Evolutionary conservation across 305 asterid genomes (phyloP), one percentile per base, ranked within the genome.

Genomic region (Fraxinus greggii): DNA sequence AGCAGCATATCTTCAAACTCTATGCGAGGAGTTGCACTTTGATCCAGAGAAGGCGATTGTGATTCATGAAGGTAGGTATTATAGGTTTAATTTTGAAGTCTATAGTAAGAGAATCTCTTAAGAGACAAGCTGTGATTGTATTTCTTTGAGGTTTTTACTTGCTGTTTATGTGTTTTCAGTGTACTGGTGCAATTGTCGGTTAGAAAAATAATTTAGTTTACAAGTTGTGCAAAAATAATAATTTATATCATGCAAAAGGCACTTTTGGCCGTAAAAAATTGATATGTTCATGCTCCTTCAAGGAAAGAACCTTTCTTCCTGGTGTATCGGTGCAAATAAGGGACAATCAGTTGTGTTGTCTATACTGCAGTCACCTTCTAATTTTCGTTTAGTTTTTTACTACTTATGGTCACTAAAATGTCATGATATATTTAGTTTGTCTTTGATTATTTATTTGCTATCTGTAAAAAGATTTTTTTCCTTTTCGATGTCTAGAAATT

Each of bases 11-110:
- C 99, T 97, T 88, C 99, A 97, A 86, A 88, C 85, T 80, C 91
- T 97, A 23, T 97, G 99, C 69, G 99, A 97, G 86, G 98, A 97
- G 87, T 89, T 94, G 89, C 90, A 89, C 78, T 93, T 97, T 85
- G 97, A 94, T 90, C 95, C 98, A 1, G 92, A 93, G 86, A 94
- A 91, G 88, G 99, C 99, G 75, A 88, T 92, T 78, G 90, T 89
- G 87, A 93, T 94, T 86, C 99, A 97, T 92, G 89, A 89, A 97
- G 99, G 98, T 89, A 97, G 99, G 98, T 89, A 83, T 69, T 56
- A 69, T 54, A 51, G 61, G 80, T 90, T 82, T 33, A 32, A 78
- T 77, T 80, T 80, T 72, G 7, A 65, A 78, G 45, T 32, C 48
- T 74, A 36, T 63, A 29, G 26, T 19, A 3, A n/a, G 75, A 4